These are phyloP conservation scores for Geosmithia morbida DNA, from an alignment of 2,329 filamentous ascomycete genomes.

Conservation along the genomic window DNA sequence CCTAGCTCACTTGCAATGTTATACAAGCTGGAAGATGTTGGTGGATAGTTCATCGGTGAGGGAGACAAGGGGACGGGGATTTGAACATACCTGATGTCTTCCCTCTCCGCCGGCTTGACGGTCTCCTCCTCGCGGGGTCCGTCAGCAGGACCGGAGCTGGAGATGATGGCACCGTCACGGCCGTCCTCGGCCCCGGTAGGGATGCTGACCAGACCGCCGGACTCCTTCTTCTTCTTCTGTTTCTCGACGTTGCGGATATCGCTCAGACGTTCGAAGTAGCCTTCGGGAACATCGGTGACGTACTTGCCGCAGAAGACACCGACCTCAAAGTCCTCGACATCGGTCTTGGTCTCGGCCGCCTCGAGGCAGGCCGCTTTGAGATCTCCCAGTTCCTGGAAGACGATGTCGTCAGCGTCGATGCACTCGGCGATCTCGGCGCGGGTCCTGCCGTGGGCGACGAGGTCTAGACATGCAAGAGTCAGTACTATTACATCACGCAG, in stretches of 20 bases:
- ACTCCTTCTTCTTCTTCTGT: conserved; percentile 2
- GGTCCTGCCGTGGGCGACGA: conserved; percentile 25
- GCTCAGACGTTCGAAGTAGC: conserved; percentile 74
- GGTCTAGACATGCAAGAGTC: too few species aligned
- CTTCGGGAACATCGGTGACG: conserved; percentile 61
- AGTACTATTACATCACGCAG: neutral
- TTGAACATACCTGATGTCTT: conserved; percentile 18
- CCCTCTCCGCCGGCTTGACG: conserved; percentile 6
- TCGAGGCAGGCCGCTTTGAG: conserved; percentile 68
- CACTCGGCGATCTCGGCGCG: conserved; percentile 22
- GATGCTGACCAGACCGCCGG: neutral
- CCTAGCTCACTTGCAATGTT: neutral
- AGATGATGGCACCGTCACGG: conserved; percentile 4
- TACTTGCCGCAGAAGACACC: conserved; percentile 88
- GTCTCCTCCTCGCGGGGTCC: conserved; percentile 1
- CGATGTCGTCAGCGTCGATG: conserved; percentile 38
- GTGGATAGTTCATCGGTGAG: neutral
- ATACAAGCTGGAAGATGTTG: neutral
- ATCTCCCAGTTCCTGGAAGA: conserved; percentile 44
- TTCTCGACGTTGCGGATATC: conserved; percentile 51
- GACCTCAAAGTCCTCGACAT: conserved; percentile 60
- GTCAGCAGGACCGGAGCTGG: conserved; percentile 41
- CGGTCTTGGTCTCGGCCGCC: conserved; percentile 39
- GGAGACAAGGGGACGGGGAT: too few species aligned
- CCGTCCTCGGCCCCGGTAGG: conserved; percentile 1